Conservation (phyloP, 139 green algal genomes). For the Picochlorum sp. region DNA sequence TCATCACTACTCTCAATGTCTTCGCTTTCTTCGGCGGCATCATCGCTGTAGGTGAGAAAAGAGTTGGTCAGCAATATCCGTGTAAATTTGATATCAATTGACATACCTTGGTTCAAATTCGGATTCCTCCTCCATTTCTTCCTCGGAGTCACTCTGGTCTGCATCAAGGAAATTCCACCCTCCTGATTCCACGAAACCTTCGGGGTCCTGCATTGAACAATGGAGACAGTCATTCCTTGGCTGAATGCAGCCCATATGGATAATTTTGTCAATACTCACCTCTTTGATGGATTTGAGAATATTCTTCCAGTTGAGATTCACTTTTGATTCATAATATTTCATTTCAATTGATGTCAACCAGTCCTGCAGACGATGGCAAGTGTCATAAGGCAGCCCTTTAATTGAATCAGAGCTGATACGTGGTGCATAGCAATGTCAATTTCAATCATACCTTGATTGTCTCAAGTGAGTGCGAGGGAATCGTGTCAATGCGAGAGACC, state of each 20-base stretch:
- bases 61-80: not conserved
- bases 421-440: too few relatives aligned
- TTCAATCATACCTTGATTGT: constrained; percentile 63
- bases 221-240: not conserved
- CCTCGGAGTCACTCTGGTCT: constrained; percentile 69
- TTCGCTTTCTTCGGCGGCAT: constrained; percentile 37
- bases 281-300: constrained; percentile 90
- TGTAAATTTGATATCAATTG: not conserved
- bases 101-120: constrained; percentile 44
- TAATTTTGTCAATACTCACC: constrained; percentile 3
- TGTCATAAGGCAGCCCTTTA: constrained; percentile 10
- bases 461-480: constrained; percentile 82
- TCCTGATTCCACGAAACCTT: constrained; percentile 80
- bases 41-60: constrained; percentile 24
- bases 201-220: constrained; percentile 53
- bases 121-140: constrained; percentile 64
- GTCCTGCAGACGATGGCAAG: constrained; percentile 20
- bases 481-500: constrained; percentile 78
- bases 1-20: constrained; percentile 22
- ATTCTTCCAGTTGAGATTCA: constrained; percentile 97
- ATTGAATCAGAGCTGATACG: too few relatives aligned
- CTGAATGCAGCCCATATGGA: not conserved
- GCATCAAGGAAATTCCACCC: constrained; percentile 97
- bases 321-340: constrained; percentile 95
- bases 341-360: constrained; percentile 85